Base-by-base conservation (phyloP, 768 basidiomycete species). In the Serendipita indica region DNA sequence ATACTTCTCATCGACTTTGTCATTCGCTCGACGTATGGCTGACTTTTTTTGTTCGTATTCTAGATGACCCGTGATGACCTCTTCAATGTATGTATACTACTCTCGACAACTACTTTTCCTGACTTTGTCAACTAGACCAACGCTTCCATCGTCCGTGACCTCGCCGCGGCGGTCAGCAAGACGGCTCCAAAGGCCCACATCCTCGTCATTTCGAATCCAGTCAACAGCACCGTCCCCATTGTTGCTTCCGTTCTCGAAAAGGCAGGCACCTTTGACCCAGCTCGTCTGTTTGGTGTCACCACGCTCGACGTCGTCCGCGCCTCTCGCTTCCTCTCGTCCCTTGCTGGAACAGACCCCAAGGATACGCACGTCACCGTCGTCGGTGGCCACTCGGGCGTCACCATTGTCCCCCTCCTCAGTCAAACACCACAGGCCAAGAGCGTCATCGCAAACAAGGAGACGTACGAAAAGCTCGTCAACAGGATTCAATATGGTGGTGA, bases 401-500 rank as follows among this genome's bases (percentile, higher is more conserved):
- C 94, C 62, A 99, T 99, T 68, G 88, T 99, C 25, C 94, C 94
- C 35, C 79, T 99, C 56, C 82, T 99, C 66, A 91, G 89, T 18
- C 94, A 99, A 72, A 78, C 78, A 30, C 58, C 71, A 33, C 69
- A 80, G 63, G 89, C 87, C 63, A 83, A 85, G 72, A 70, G 66
- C n/a, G 73, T 97, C 68, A 72, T 76, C 46, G 86, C 88, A 61
- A 87, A 54, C 10, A 54, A 54, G 49, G 49, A 90, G 69, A 75
- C 69, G 33, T 86, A 84, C 67, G 76, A 80, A 28, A 80, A 82
- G 68, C 78, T 97, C 62, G 84, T 99, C 58, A 73, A 94, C 75
- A 81, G 94, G 60, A 97, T 98, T 69, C 94, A 99, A 70, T 98
- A 81, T 65, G 94, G 94, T 69, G 94, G 94, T 72, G 94, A 99